Conservation (phyloP, 495 filamentous ascomycete species). For the Annulohypoxylon stygium region DNA sequence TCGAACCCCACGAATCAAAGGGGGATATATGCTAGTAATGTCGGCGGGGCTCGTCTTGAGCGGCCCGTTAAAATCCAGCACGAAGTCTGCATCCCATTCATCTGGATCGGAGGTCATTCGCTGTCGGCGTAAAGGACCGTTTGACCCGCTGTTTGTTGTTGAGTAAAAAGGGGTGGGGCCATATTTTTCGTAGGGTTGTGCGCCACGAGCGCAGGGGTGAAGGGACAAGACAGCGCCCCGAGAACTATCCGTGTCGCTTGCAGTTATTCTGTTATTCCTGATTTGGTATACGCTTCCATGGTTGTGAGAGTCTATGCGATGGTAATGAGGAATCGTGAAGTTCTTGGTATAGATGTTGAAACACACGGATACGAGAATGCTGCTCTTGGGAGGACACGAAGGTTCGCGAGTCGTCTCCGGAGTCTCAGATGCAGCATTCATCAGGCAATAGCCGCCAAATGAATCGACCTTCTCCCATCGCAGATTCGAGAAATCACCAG, state of each 20-base stretch:
- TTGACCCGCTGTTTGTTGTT: conserved; percentile 16
- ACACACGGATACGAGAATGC: conserved; percentile 47
- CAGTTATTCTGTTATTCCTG: conserved; percentile 43
- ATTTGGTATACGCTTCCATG: conserved; percentile 42
- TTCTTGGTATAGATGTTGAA: conserved; percentile 52
- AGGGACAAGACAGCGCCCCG: conserved; percentile 26
- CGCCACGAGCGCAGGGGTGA: conserved; percentile 16
- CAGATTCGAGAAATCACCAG: conserved; percentile 28
- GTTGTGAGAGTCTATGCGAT: conserved; percentile 32
- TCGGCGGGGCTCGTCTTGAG: neutral
- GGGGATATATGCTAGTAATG: neutral
- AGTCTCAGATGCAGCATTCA: conserved; percentile 39
- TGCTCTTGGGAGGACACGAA: conserved; percentile 31
- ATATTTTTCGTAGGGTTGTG: conserved; percentile 4
- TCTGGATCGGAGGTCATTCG: conserved; percentile 8
- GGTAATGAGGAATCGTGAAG: conserved; percentile 46
- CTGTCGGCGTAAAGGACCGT: conserved; percentile 22
- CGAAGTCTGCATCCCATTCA: conserved; percentile 29
- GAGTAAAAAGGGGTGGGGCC: conserved; percentile 27
- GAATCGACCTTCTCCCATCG: conserved; percentile 50
- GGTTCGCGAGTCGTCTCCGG: conserved; percentile 15
- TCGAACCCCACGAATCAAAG: conserved; percentile 14
- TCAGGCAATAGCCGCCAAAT: conserved; percentile 49
- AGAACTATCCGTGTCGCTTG: conserved; percentile 33
- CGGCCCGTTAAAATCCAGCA: conserved; percentile 26